Evolutionary conservation across 2,329 filamentous ascomycete species (phyloP).

Genomic region (Hypomyces rosellus): DNA sequence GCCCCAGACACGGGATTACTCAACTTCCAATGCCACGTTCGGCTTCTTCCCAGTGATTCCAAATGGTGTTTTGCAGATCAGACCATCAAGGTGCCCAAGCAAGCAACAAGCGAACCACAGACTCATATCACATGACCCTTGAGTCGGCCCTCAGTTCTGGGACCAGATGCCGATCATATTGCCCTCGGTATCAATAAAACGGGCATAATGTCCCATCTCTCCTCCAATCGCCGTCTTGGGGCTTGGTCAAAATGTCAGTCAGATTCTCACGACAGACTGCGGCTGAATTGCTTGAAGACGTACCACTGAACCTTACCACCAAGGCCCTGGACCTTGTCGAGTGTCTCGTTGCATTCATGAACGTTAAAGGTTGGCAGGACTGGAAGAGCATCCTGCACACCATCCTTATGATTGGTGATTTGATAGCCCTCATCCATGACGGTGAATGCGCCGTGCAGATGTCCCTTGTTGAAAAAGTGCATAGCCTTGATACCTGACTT

Average conservation of each 20-base stretch:
- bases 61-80: no score
- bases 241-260: conserved; percentile 16
- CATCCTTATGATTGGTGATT: conserved; percentile 21
- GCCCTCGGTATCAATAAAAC: conserved; percentile 33
- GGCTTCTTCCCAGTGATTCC: no score
- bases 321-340: conserved; percentile 21
- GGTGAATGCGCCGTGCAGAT: conserved; percentile 30
- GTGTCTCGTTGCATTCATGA: conserved; percentile 25
- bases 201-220: conserved; percentile 29
- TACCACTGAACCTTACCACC: conserved; percentile 31
- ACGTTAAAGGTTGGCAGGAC: conserved; percentile 30
- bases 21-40: no score
- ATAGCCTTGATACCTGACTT: conserved; percentile 22
- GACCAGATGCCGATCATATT: conserved; percentile 32
- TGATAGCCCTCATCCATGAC: conserved; percentile 25
- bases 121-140: background rate
- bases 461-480: conserved; percentile 29
- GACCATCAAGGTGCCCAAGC: no score
- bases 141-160: conserved; percentile 17
- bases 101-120: no score
- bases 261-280: background rate
- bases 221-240: conserved; percentile 30
- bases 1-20: no score
- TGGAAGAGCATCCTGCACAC: conserved; percentile 18
- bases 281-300: conserved; percentile 13